A percentile compares a stretch with the other conserved stretches of the same genome.
These are phyloP conservation scores for Capsicum chinense DNA, from an alignment of 257 asterid genomes.

Conservation along the genomic window DNA sequence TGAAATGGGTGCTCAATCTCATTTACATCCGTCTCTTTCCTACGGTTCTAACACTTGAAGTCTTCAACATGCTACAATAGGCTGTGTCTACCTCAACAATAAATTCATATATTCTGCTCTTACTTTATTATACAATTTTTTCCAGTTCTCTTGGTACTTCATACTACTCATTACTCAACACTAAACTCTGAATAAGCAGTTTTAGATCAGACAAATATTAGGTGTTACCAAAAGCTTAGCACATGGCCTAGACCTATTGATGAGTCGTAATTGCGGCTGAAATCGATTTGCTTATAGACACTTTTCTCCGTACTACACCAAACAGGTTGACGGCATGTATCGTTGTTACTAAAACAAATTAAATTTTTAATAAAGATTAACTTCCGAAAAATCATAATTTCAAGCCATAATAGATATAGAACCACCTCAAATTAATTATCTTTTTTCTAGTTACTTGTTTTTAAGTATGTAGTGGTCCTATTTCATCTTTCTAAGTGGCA, in stretches of 20 bases:
- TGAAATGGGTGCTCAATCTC: slow-evolving; percentile 7
- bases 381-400: background rate
- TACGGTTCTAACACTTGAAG: slow-evolving; percentile 13
- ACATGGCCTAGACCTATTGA: background rate
- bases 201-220: background rate
- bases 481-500: background rate
- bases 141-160: background rate
- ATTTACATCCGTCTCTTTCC: slow-evolving; percentile 28
- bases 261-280: background rate
- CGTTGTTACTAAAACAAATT: background rate
- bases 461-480: background rate
- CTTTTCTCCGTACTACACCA: background rate
- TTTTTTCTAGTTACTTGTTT: background rate
- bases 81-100: slow-evolving; percentile 20
- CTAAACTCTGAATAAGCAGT: no score
- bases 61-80: slow-evolving; percentile 18
- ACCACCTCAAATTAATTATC: no score
- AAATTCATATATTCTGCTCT: slow-evolving; percentile 10
- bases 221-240: background rate
- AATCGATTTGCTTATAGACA: background rate
- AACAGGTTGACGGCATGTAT: background rate
- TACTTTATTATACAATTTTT: background rate
- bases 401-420: background rate
- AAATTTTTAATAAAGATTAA: background rate
- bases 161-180: background rate